phyloP scores from a whole-genome alignment of 495 filamentous ascomycete species.

The Talaromyces borbonicus region DNA sequence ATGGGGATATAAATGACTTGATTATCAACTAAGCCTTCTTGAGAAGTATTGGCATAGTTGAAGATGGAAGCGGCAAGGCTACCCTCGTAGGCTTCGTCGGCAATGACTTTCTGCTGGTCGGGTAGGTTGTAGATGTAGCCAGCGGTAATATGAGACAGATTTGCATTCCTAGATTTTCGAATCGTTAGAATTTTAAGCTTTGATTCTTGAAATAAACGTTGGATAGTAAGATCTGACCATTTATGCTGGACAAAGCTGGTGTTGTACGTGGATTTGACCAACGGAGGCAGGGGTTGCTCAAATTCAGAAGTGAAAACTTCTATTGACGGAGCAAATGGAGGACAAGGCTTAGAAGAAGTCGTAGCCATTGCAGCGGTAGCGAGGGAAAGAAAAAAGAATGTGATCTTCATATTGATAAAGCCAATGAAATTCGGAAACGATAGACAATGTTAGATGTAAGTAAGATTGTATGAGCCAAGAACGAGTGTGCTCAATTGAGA shows the following conservation, averaged over 20 bases:
- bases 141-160: slow-evolving; percentile 21
- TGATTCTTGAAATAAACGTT: neutral
- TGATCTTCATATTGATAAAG: slow-evolving; percentile 2
- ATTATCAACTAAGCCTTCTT: slow-evolving; percentile 20
- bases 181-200: slow-evolving; percentile 4
- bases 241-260: slow-evolving; percentile 23
- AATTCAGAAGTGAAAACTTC: slow-evolving; percentile 16
- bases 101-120: slow-evolving; percentile 14
- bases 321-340: slow-evolving; percentile 13
- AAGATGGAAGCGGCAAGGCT: slow-evolving; percentile 19
- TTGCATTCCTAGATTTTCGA: slow-evolving; percentile 18
- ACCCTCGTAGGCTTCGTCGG: slow-evolving; percentile 18
- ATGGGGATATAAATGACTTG: slow-evolving; percentile 12
- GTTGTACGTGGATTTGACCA: slow-evolving; percentile 16
- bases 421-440: neutral
- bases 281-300: slow-evolving; percentile 18
- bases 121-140: slow-evolving; percentile 23
- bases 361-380: neutral
- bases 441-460: neutral
- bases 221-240: slow-evolving; percentile 10
- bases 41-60: slow-evolving; percentile 20
- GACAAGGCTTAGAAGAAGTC: neutral
- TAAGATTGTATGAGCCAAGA: neutral
- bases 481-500: neutral
- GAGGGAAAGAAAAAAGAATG: neutral